Conservation (phyloP, 306 rosid genomes). For the Arachis stenosperma region DNA sequence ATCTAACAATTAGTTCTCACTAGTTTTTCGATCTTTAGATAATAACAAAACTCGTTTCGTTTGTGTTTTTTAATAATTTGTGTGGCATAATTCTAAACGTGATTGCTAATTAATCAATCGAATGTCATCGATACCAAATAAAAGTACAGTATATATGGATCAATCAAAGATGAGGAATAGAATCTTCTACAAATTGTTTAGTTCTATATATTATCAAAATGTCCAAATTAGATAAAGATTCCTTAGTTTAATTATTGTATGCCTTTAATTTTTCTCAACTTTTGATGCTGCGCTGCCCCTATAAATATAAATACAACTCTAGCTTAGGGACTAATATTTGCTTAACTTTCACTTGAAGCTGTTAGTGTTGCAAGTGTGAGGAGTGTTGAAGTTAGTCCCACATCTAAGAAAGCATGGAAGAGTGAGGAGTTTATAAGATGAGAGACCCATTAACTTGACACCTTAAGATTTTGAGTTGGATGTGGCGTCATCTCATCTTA, state of each 20-base stretch:
- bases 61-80: constrained; percentile 14
- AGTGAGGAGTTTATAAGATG: too few relatives aligned
- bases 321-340: constrained; percentile 23
- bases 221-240: constrained; percentile 26
- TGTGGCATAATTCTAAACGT: constrained; percentile 38
- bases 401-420: too few relatives aligned
- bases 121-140: constrained; percentile 34
- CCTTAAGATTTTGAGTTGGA: too few relatives aligned
- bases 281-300: constrained; percentile 28
- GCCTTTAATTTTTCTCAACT: constrained; percentile 5
- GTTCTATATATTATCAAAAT: not conserved
- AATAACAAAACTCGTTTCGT: constrained; percentile 19
- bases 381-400: too few relatives aligned
- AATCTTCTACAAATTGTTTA: constrained; percentile 41
- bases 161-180: constrained; percentile 31
- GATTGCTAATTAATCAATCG: constrained; percentile 28
- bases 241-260: constrained; percentile 3
- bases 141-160: constrained; percentile 5
- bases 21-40: not conserved
- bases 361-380: too few relatives aligned
- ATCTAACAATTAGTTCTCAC: too few relatives aligned
- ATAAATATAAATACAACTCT: not conserved
- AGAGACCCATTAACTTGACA: too few relatives aligned
- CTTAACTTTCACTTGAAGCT: constrained; percentile 35
- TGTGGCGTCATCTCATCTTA: too few relatives aligned